Evolutionary conservation across 1,139 yeast genomes (phyloP).

Genomic region (Pichia sp.): DNA sequence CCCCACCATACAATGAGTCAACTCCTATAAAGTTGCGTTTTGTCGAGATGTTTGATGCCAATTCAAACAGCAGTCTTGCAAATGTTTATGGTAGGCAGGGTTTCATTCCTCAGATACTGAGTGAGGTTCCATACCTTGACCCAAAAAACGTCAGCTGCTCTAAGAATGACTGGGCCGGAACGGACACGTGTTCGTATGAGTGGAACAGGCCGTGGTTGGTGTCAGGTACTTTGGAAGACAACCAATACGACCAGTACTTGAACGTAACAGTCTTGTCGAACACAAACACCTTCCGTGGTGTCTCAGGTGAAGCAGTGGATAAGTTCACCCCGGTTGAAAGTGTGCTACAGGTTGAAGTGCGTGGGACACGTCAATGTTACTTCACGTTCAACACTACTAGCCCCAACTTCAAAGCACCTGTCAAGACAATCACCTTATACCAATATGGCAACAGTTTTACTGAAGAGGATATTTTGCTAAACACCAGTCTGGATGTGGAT

Average conservation of each 20-base stretch:
- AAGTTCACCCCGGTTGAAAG: slow-evolving; percentile 69
- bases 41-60: slow-evolving; percentile 51
- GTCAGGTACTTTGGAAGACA: slow-evolving; percentile 35
- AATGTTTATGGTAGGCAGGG: slow-evolving; percentile 52
- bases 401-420: slow-evolving; percentile 43
- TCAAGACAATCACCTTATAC: slow-evolving; percentile 53
- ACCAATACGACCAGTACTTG: slow-evolving; percentile 41
- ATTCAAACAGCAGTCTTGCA: slow-evolving; percentile 29
- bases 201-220: slow-evolving; percentile 52
- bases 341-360: slow-evolving; percentile 53
- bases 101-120: slow-evolving; percentile 39
- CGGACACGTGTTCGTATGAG: slow-evolving; percentile 49
- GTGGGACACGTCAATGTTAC: slow-evolving; percentile 61
- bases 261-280: slow-evolving; percentile 47
- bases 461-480: slow-evolving; percentile 3
- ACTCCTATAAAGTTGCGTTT: slow-evolving; percentile 71
- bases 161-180: slow-evolving; percentile 37
- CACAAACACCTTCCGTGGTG: slow-evolving; percentile 33
- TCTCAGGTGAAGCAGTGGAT: slow-evolving; percentile 28
- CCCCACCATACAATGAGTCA: slow-evolving; percentile 50
- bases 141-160: slow-evolving; percentile 36
- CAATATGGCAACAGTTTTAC: slow-evolving; percentile 32
- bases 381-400: slow-evolving; percentile 44
- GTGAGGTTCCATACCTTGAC: slow-evolving; percentile 58
- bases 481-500: background rate